A percentile compares a stretch with the other conserved stretches of the same genome.
Evolutionary conservation across 1,139 yeast genomes (phyloP).

Genomic region (Eremothecium gossypii): DNA sequence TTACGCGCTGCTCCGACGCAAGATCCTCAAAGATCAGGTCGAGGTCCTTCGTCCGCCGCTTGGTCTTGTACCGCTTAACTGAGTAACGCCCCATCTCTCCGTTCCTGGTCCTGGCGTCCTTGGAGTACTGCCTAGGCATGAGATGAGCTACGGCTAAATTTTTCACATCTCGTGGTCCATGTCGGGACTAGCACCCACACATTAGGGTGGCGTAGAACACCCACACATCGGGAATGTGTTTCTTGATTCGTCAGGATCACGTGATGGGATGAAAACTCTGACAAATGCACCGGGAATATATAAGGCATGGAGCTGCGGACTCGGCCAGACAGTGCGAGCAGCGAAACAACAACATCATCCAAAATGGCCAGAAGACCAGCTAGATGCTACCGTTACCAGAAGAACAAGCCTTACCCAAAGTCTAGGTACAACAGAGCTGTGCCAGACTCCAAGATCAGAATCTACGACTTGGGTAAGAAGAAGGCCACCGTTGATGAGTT

Average conservation of each 20-base stretch:
- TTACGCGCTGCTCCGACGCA: conserved; percentile 51
- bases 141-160: conserved; percentile 1
- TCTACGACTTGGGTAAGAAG: conserved; percentile 99
- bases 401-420: conserved; percentile 99
- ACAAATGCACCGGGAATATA: not conserved
- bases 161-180: not conserved
- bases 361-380: conserved; percentile 99
- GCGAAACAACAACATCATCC: conserved; percentile 24
- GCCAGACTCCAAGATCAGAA: conserved; percentile 99
- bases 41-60: conserved; percentile 75
- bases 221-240: not conserved
- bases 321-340: not conserved
- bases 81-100: conserved; percentile 73
- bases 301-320: too few species aligned
- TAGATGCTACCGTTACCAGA: conserved; percentile 99
- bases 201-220: not conserved
- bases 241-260: not conserved
- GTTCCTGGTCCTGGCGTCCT: not conserved
- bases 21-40: conserved; percentile 78
- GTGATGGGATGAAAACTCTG: not conserved
- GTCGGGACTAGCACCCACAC: not conserved
- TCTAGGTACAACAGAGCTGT: conserved; percentile 99
- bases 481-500: conserved; percentile 98
- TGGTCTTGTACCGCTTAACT: conserved; percentile 66
- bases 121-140: not conserved